These are phyloP conservation scores for Fusarium xylarioides DNA, from an alignment of 2,329 filamentous ascomycete genomes.

Conservation along the genomic window DNA sequence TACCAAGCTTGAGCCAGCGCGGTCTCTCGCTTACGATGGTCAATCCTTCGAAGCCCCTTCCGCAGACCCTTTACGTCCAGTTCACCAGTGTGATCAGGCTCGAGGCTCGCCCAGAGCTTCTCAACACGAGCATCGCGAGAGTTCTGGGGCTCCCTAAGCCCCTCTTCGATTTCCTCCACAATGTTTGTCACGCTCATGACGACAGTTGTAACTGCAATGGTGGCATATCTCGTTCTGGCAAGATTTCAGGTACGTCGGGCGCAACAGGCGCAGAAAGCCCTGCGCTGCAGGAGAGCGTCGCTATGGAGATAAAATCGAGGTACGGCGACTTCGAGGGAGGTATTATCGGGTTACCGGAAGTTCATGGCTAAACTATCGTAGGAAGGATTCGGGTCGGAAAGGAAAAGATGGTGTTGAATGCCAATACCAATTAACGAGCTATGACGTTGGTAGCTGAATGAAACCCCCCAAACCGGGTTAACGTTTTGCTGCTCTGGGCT, in stretches of 20 bases:
- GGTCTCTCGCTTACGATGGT: slow-evolving; percentile 75
- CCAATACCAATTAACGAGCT: slow-evolving; percentile 36
- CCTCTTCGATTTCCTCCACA: slow-evolving; percentile 64
- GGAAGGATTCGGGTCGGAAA: slow-evolving; percentile 3
- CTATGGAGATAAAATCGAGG: slow-evolving; percentile 3
- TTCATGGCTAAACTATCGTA: slow-evolving; percentile 31
- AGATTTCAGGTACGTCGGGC: slow-evolving; percentile 21
- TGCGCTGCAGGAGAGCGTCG: slow-evolving; percentile 14
- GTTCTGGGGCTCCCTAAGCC: slow-evolving; percentile 79
- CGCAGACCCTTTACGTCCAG: slow-evolving; percentile 86
- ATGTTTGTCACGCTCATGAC: slow-evolving; percentile 56
- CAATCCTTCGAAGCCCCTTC: slow-evolving; percentile 85
- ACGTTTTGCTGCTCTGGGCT: slow-evolving; percentile 14
- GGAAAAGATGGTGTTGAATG: slow-evolving; percentile 29
- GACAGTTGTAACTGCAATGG: slow-evolving; percentile 30
- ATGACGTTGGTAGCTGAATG: slow-evolving; percentile 35
- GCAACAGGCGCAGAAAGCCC: slow-evolving; percentile 23
- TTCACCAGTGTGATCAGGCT: slow-evolving; percentile 78
- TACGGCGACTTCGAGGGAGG: slow-evolving; percentile 1
- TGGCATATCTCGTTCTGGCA: slow-evolving; percentile 48
- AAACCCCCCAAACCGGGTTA: slow-evolving; percentile 29
- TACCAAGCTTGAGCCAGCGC: slow-evolving; percentile 1
- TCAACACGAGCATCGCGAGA: slow-evolving; percentile 84
- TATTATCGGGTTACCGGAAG: slow-evolving; percentile 32
- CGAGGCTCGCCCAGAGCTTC: slow-evolving; percentile 84